Percentiles rank a stretch among this genome's conserved stretches.
Evolutionary conservation across 805 yeast genomes (phyloP).

Genomic region (Ogataea thermomethanolica): DNA sequence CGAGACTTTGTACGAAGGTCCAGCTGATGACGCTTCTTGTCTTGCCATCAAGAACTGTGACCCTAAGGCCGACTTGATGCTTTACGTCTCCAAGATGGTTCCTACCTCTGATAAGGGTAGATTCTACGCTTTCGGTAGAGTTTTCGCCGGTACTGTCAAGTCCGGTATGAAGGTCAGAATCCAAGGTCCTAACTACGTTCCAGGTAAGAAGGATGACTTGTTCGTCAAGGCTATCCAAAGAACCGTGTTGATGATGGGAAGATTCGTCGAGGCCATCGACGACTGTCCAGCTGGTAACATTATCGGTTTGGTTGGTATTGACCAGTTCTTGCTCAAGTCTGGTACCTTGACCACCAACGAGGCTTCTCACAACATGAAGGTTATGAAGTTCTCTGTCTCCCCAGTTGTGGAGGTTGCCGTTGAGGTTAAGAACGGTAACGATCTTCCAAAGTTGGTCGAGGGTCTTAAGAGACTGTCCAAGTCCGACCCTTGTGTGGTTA

Average conservation of each 20-base stretch:
- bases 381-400: conserved; percentile 99
- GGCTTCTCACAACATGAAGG: conserved; percentile 98
- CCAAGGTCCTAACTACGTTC: conserved; percentile 99
- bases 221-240: conserved; percentile 98
- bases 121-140: conserved; percentile 99
- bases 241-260: conserved; percentile 99
- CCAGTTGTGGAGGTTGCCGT: conserved; percentile 99
- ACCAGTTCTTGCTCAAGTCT: conserved; percentile 98
- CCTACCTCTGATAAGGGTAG: conserved; percentile 99
- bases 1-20: conserved; percentile 98
- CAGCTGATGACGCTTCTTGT: conserved; percentile 86
- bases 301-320: conserved; percentile 99
- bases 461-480: conserved; percentile 99
- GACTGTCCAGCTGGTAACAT: conserved; percentile 99
- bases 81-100: conserved; percentile 99
- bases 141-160: conserved; percentile 98
- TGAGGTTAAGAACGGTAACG: conserved; percentile 99
- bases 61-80: conserved; percentile 96
- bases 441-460: conserved; percentile 98
- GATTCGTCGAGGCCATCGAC: conserved; percentile 95
- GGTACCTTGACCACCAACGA: conserved; percentile 98
- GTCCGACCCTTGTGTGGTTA: conserved; percentile 98
- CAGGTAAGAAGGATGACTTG: conserved; percentile 97
- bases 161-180: conserved; percentile 99
- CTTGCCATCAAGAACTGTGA: conserved; percentile 96